These are phyloP conservation scores for Coffea eugenioides DNA, from an alignment of 257 asterid species.

Conservation along the genomic window DNA sequence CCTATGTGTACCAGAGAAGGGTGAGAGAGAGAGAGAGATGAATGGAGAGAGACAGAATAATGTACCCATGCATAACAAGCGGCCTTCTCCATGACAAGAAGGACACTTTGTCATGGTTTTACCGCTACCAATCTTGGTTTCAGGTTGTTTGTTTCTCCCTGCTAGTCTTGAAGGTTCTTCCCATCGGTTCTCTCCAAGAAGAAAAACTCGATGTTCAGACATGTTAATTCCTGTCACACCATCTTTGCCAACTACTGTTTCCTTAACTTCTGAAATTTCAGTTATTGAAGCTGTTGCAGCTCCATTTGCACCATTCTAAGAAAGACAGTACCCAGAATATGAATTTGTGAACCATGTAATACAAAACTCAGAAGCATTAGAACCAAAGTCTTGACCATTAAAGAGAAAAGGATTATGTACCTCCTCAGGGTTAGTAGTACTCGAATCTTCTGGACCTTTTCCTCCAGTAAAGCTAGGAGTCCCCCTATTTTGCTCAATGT, in stretches of 20 bases:
- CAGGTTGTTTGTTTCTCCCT: slow-evolving; percentile 30
- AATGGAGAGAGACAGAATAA: not conserved
- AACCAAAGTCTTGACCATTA: not conserved
- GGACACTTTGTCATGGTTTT: slow-evolving; percentile 42
- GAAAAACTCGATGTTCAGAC: slow-evolving; percentile 65
- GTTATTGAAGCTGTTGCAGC: slow-evolving; percentile 46
- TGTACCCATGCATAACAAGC: slow-evolving; percentile 84
- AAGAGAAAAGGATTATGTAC: slow-evolving; percentile 22
- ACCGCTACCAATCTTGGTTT: slow-evolving; percentile 28
- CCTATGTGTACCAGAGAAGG: too few relatives aligned
- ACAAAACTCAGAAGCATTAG: not conserved
- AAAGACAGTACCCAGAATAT: not conserved
- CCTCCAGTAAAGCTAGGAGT: slow-evolving; percentile 25
- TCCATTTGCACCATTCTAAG: slow-evolving; percentile 50
- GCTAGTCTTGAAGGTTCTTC: slow-evolving; percentile 92
- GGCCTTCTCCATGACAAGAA: slow-evolving; percentile 92
- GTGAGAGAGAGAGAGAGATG: not conserved
- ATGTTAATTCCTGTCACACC: slow-evolving; percentile 31
- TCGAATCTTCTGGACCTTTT: slow-evolving; percentile 23
- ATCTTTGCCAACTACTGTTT: slow-evolving; percentile 33
- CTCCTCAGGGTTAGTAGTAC: slow-evolving; percentile 30
- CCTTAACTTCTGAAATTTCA: slow-evolving; percentile 39
- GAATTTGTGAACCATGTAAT: not conserved
- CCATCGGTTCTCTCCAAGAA: slow-evolving; percentile 96
- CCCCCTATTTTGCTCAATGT: slow-evolving; percentile 31